Evolutionary conservation across 805 yeast genomes (phyloP), one percentile per base, ranked within the genome.

Genomic region (Blastobotrys parvus): DNA sequence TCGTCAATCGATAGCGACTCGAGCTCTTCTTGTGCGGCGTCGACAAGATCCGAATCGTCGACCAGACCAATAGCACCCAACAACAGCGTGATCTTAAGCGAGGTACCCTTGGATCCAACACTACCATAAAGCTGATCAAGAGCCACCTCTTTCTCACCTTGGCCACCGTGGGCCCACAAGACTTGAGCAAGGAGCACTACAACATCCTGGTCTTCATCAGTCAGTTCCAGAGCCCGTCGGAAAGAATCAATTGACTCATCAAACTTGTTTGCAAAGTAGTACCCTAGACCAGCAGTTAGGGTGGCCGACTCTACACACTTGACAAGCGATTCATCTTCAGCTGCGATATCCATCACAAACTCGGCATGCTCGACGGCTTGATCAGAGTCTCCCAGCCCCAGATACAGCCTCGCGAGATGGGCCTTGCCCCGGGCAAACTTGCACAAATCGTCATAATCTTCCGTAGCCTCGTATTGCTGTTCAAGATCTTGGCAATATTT

Each of bases 71-170:
- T 77, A 0, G 94, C 88, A 3, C 95, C 96, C 34, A 90, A 67
- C 1, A 87, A 75, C 45, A 89, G 61, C 0, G 85, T 80, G 1
- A 84, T 77, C 19, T 77, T 55, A 37, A 86, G 62, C 2, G 88
- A 77, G 1, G 83, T 68, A 0, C 94, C 95, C 44, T 73, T 61
- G 3, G 64, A 67, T 46, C 74, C 80, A 33, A 88, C 75, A 52
- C 71, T 77, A 19, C 72, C 70, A 52, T 83, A 81, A 35, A 90
- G 62, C 59, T 87, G 95, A 53, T 88, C 95, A 38, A 84, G 56
- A 0, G 97, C 95, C 1, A 88, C 89, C 49, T 78, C 82, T 45
- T 77, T 80, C 1, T 92, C 78, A 3, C 83, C 92, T n/a, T 74
- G 77, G 0, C 78, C 74, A n/a, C 78, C 82, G 44, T 75, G 75